Percentiles rank a stretch among this genome's conserved stretches.
Evolutionary conservation across 2,329 filamentous ascomycete genomes (phyloP).

Genomic region (Ilyonectria sp.): DNA sequence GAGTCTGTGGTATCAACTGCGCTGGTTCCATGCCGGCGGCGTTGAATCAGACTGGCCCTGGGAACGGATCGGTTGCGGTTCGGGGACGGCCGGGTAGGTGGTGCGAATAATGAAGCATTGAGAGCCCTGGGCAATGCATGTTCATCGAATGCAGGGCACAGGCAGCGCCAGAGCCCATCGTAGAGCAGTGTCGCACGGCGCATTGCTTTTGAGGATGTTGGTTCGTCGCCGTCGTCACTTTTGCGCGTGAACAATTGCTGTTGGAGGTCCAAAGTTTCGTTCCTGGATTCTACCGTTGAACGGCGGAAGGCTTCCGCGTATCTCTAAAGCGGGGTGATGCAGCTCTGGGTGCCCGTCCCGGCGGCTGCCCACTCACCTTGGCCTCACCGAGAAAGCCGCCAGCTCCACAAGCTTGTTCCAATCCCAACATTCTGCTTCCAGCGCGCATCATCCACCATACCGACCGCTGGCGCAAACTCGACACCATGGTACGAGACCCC

Average conservation of each 20-base stretch:
- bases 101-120: conserved; percentile 34
- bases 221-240: neutral
- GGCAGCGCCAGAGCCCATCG: conserved; percentile 76
- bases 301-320: conserved; percentile 37
- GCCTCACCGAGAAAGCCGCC: conserved; percentile 45
- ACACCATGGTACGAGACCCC: conserved; percentile 45
- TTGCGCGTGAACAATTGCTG: neutral
- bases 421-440: conserved; percentile 44
- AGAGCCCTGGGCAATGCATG: conserved; percentile 53
- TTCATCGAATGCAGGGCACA: conserved; percentile 71
- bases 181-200: conserved; percentile 54
- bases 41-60: conserved; percentile 26
- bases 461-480: conserved; percentile 37
- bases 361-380: conserved; percentile 36
- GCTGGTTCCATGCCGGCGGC: conserved; percentile 39
- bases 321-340: conserved; percentile 46
- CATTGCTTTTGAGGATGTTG: conserved; percentile 40
- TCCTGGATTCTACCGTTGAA: conserved; percentile 14
- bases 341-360: conserved; percentile 33
- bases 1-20: neutral
- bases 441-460: conserved; percentile 43
- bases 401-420: conserved; percentile 45
- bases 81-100: conserved; percentile 12
- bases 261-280: conserved; percentile 19
- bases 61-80: conserved; percentile 26